A percentile compares a stretch with the other conserved stretches of the same genome.
phyloP scores from a whole-genome alignment of 148 eudicot genomes.

The Fagopyrum tataricum region DNA sequence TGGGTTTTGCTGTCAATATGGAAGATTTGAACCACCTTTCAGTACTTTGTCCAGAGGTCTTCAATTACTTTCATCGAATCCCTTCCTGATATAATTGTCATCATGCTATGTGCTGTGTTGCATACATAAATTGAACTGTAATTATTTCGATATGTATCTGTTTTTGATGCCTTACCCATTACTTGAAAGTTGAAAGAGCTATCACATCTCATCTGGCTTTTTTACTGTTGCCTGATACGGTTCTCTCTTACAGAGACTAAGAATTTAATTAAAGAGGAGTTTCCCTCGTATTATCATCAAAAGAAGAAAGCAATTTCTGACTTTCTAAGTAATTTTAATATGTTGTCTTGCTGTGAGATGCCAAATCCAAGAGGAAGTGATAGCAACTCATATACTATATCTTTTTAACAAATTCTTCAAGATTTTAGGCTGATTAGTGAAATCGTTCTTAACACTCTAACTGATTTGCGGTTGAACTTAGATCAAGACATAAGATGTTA shows the following conservation, averaged over 20 bases:
- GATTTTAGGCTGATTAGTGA: background rate
- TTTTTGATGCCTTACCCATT: background rate
- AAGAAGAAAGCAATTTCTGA: background rate
- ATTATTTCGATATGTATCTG: background rate
- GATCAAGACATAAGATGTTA: background rate
- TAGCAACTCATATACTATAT: background rate
- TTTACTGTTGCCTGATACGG: background rate
- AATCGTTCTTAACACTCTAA: background rate
- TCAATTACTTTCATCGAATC: background rate
- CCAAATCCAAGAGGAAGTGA: background rate
- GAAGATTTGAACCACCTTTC: conserved; percentile 59
- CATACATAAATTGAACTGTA: background rate
- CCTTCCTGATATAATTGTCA: background rate
- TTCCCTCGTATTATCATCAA: background rate
- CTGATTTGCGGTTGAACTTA: background rate
- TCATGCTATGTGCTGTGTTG: background rate
- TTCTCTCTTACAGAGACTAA: background rate
- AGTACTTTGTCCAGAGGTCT: conserved; percentile 70
- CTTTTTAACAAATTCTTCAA: background rate
- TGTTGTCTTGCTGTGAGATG: too few species aligned
- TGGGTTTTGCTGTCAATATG: conserved; percentile 41
- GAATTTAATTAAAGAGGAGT: background rate
- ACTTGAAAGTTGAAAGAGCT: background rate
- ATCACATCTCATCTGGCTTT: background rate
- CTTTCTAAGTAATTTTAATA: too few species aligned